phyloP scores from a whole-genome alignment of 2,329 filamentous ascomycete species.

The Aspergillus spinulosporus region DNA sequence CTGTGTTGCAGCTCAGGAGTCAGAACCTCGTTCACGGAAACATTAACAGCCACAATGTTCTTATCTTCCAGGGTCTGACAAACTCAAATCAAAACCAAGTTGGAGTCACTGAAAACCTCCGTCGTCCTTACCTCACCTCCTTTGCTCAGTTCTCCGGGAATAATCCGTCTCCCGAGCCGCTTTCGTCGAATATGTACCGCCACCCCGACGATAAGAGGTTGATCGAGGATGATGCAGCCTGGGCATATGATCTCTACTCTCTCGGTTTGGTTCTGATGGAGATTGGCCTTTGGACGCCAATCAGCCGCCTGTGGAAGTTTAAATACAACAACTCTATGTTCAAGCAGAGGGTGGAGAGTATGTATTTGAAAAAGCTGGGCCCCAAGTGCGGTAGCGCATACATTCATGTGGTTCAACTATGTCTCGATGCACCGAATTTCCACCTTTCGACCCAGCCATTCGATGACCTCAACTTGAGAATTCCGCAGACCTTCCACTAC shows the following conservation, averaged over 20 bases:
- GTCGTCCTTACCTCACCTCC: slow-evolving; percentile 59
- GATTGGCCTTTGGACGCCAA: slow-evolving; percentile 63
- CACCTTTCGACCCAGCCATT: slow-evolving; percentile 45
- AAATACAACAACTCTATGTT: slow-evolving; percentile 65
- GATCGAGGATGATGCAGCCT: slow-evolving; percentile 41
- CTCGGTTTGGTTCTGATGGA: slow-evolving; percentile 63
- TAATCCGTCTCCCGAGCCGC: slow-evolving; percentile 46
- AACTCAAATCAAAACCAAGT: slow-evolving; percentile 37
- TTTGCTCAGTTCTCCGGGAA: slow-evolving; percentile 60
- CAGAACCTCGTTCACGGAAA: slow-evolving; percentile 61
- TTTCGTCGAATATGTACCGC: slow-evolving; percentile 60
- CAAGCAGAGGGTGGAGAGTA: slow-evolving; percentile 62
- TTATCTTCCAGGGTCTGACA: slow-evolving; percentile 52
- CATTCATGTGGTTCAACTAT: slow-evolving; percentile 62
- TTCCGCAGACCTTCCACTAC: slow-evolving; percentile 45
- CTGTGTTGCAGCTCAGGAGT: slow-evolving; percentile 58
- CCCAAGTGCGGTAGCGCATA: slow-evolving; percentile 65
- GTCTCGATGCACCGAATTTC: slow-evolving; percentile 59
- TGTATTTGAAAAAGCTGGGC: slow-evolving; percentile 62
- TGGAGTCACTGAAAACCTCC: slow-evolving; percentile 47
- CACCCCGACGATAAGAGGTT: slow-evolving; percentile 54
- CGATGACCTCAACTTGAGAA: slow-evolving; percentile 41
- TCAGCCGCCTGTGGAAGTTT: slow-evolving; percentile 63
- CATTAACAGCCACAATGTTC: slow-evolving; percentile 64
- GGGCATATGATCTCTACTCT: slow-evolving; percentile 59